These are phyloP conservation scores for Rhododendron molle DNA, from an alignment of 148 eudicot species.

Conservation along the genomic window DNA sequence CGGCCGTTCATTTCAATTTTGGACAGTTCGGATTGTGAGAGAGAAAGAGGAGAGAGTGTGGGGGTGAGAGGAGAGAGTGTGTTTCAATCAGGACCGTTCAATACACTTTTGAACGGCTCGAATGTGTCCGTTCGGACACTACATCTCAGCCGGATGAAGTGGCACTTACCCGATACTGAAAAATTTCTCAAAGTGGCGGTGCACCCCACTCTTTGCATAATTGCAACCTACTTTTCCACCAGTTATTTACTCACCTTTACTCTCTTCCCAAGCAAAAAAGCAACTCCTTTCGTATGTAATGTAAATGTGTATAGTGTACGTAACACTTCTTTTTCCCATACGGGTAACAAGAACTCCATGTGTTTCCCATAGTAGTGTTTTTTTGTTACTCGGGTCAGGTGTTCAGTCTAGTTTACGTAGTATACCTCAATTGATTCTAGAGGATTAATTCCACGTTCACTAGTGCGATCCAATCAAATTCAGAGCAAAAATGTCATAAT, in stretches of 20 bases:
- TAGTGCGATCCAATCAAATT: background rate
- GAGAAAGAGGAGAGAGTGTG: too few relatives aligned
- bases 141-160: accelerated
- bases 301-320: too few relatives aligned
- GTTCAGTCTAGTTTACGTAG: background rate
- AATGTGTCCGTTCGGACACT: too few relatives aligned
- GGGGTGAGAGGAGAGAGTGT: too few relatives aligned
- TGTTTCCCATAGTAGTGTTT: background rate
- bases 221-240: conserved; percentile 8
- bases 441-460: background rate
- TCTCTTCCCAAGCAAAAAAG: conserved; percentile 9
- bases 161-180: too few relatives aligned
- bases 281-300: background rate
- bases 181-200: background rate
- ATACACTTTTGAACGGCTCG: too few relatives aligned
- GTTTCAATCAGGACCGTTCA: too few relatives aligned
- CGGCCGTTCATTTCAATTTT: too few relatives aligned
- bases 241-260: conserved; percentile 1
- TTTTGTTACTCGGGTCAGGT: background rate
- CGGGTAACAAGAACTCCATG: background rate
- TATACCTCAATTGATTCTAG: background rate
- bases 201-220: conserved; percentile 11
- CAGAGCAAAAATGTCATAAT: background rate
- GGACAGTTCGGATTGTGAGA: too few relatives aligned
- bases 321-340: background rate